Percentiles rank a stretch among this genome's conserved stretches.
phyloP scores from a whole-genome alignment of 2,329 filamentous ascomycete species.

The Diaporthe helianthi region DNA sequence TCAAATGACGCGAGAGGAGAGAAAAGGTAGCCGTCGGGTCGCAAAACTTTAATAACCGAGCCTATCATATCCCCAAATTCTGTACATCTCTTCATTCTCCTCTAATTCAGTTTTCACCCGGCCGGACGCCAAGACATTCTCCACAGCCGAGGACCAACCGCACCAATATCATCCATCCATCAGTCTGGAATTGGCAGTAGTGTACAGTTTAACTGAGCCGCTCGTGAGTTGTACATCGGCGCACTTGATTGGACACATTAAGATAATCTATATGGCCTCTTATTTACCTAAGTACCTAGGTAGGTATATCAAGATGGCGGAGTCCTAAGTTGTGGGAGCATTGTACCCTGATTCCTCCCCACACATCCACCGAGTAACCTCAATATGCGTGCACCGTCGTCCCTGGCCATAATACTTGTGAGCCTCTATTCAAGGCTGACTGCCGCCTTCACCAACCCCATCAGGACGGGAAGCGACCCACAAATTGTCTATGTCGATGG shows the following conservation, averaged over 20 bases:
- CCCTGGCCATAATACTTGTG: background rate
- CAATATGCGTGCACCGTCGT: background rate
- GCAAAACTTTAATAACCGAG: background rate
- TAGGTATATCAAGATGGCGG: background rate
- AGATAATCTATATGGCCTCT: background rate
- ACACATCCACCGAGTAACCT: background rate
- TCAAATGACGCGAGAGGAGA: background rate
- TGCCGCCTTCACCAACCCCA: background rate
- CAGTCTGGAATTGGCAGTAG: background rate
- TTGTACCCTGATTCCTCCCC: background rate
- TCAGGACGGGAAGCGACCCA: background rate
- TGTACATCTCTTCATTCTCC: background rate
- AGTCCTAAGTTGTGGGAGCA: background rate
- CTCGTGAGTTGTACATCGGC: background rate
- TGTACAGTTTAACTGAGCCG: background rate
- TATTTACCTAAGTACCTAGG: too few species aligned
- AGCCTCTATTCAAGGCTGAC: background rate
- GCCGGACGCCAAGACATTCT: background rate
- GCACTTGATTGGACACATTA: background rate
- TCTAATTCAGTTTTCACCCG: background rate
- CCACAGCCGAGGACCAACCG: background rate
- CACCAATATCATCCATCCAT: background rate
- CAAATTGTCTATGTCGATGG: background rate
- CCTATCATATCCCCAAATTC: background rate
- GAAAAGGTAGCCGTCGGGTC: background rate